These are phyloP conservation scores for Syzygium aqueum DNA, from an alignment of 345 rosid genomes.

Conservation along the genomic window DNA sequence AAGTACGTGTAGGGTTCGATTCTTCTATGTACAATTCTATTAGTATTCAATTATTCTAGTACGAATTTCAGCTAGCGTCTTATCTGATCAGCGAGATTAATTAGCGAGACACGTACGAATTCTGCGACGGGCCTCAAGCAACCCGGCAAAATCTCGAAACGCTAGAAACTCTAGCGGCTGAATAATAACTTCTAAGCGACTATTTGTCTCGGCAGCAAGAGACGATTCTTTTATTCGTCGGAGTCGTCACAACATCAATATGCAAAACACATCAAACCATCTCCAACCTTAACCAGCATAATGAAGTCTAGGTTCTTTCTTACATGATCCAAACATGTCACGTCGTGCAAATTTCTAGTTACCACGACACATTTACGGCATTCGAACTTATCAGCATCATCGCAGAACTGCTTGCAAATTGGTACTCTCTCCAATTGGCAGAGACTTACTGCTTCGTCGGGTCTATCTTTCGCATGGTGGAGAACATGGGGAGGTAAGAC, in stretches of 20 bases:
- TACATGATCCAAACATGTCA: background rate
- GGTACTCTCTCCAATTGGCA: too few relatives aligned
- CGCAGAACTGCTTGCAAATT: too few relatives aligned
- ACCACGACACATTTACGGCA: too few relatives aligned
- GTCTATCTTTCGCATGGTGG: background rate
- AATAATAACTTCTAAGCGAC: background rate
- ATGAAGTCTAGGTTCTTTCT: background rate
- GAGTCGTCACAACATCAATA: too few relatives aligned
- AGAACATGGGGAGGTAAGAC: background rate
- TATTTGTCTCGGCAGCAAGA: background rate
- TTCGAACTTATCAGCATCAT: too few relatives aligned
- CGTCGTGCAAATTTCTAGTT: rapidly evolving
- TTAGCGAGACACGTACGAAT: too few relatives aligned
- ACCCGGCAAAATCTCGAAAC: background rate
- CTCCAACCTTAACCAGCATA: background rate
- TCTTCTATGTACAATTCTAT: background rate
- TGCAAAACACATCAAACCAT: background rate
- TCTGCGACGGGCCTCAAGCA: background rate
- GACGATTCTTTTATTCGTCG: background rate
- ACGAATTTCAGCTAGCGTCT: background rate
- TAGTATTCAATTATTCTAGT: background rate
- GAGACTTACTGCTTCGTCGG: too few relatives aligned
- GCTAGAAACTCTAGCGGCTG: rapidly evolving
- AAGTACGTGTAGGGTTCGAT: background rate
- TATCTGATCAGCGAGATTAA: background rate